Base-by-base conservation (phyloP, 441 rosid species). In the Dalechampia spathulata region DNA sequence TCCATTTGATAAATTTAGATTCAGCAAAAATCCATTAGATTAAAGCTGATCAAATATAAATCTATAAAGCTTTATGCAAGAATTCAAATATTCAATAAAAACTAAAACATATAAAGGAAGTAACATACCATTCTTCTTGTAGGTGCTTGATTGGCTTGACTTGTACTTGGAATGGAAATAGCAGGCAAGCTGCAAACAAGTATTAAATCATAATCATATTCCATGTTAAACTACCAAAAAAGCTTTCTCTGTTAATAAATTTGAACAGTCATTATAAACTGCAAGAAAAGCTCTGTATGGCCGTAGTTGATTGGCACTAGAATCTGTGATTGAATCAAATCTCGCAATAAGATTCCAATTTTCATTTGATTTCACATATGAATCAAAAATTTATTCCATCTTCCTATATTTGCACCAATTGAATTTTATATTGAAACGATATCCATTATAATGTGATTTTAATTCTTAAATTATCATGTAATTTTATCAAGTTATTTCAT, bases 151-250 rank as follows among this genome's bases (percentile, higher is more conserved):
- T 12, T 46, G 68, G 49, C 79, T 60, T 5, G 91, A 75, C 75
- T 77, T 86, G 76, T 83, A 88, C 71, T 65, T 83, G 50, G 87
- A 49, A 67, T 86, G 96, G 58, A 88, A 72, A 72, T 66, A 80
- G 76, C 96, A 88, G 19, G 96, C 72, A 50, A 86, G 38, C 96
- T 88, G 73, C 60, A 77, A 7, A 48, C 17, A 49, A 26, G 17
- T 14, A 26, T 42, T 54, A 17, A 63, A 32, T 39, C 19, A 14
- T 34, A 47, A 47, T 14, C 23, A 47, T 13, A 41, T 60, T 52
- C 16, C 39, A 1, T 8, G 13, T 7, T 9, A 27, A 15, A 49
- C 37, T 0, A 39, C 34, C 14, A 21, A n/a, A 13, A 44, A 15
- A 5, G 0, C 27, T 28, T 28, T 19, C 16, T 16, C 28, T 17